A percentile compares a stretch with the other conserved stretches of the same genome.
Conservation (phyloP, 148 eudicot species). For the Heliosperma pusillum region DNA sequence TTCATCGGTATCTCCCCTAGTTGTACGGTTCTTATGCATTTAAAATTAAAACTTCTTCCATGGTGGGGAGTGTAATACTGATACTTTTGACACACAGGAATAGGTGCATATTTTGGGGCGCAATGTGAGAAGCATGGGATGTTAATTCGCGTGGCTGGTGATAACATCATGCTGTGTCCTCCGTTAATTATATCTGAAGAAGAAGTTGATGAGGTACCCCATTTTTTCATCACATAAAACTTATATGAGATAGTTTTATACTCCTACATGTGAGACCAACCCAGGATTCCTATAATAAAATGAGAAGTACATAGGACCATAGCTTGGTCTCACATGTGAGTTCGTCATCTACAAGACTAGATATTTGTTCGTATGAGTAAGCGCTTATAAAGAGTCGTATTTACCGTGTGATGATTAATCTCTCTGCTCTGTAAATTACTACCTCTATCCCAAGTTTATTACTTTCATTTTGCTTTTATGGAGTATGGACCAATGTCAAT, state of each 20-base stretch:
- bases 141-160: slow-evolving; percentile 90
- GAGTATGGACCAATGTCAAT: too few species aligned
- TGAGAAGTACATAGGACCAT: not conserved
- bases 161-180: slow-evolving; percentile 87
- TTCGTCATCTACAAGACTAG: not conserved
- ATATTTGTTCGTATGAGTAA: too few species aligned
- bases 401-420: not conserved
- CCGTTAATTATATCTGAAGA: slow-evolving; percentile 60
- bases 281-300: not conserved
- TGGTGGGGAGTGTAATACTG: not conserved
- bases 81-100: slow-evolving; percentile 35
- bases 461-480: not conserved
- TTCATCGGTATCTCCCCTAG: not conserved
- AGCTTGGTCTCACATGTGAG: not conserved
- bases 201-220: slow-evolving; percentile 69
- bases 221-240: not conserved
- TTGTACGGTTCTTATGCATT: slow-evolving; percentile 2
- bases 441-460: not conserved
- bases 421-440: not conserved
- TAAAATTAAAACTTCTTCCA: not conserved
- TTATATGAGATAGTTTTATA: not conserved
- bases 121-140: slow-evolving; percentile 85
- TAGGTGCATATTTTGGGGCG: slow-evolving; percentile 85
- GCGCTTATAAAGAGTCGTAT: not conserved
- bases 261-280: not conserved